These are phyloP conservation scores for Paracoccidioides lutzii DNA, from an alignment of 2,329 filamentous ascomycete species.

Conservation along the genomic window DNA sequence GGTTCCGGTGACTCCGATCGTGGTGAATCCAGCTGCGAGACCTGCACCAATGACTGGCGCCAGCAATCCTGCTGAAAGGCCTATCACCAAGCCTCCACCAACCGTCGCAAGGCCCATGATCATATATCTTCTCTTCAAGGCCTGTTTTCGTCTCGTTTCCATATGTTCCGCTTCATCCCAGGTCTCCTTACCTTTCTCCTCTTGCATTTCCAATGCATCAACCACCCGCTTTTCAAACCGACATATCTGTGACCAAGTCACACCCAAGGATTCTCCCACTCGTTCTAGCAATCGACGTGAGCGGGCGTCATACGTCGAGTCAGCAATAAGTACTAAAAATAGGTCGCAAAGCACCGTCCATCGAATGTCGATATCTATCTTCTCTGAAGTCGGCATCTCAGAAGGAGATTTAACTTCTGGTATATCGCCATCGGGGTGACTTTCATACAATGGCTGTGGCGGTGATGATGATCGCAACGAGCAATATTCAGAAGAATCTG, in stretches of 20 bases:
- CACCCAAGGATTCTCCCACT: slow-evolving; percentile 65
- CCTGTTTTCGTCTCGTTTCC: slow-evolving; percentile 67
- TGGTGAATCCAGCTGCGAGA: slow-evolving; percentile 85
- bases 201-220: slow-evolving; percentile 94
- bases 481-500: slow-evolving; percentile 22
- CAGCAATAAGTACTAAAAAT: slow-evolving; percentile 91
- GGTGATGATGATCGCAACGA: slow-evolving; percentile 39
- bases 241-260: slow-evolving; percentile 86
- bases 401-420: slow-evolving; percentile 71
- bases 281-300: slow-evolving; percentile 73
- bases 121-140: slow-evolving; percentile 70
- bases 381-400: slow-evolving; percentile 65
- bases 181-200: slow-evolving; percentile 83
- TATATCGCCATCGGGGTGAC: slow-evolving; percentile 55
- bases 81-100: slow-evolving; percentile 87
- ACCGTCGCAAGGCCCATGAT: slow-evolving; percentile 97
- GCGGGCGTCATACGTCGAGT: slow-evolving; percentile 81
- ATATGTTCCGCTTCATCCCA: slow-evolving; percentile 97
- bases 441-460: slow-evolving; percentile 43
- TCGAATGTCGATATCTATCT: slow-evolving; percentile 86
- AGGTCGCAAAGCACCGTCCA: slow-evolving; percentile 97
- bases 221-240: slow-evolving; percentile 95
- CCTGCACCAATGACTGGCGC: slow-evolving; percentile 91
- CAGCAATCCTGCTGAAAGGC: slow-evolving; percentile 78
- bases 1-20: slow-evolving; percentile 83